These are phyloP conservation scores for Aspergillus wentii DNA, from an alignment of 495 filamentous ascomycete species.

Conservation along the genomic window DNA sequence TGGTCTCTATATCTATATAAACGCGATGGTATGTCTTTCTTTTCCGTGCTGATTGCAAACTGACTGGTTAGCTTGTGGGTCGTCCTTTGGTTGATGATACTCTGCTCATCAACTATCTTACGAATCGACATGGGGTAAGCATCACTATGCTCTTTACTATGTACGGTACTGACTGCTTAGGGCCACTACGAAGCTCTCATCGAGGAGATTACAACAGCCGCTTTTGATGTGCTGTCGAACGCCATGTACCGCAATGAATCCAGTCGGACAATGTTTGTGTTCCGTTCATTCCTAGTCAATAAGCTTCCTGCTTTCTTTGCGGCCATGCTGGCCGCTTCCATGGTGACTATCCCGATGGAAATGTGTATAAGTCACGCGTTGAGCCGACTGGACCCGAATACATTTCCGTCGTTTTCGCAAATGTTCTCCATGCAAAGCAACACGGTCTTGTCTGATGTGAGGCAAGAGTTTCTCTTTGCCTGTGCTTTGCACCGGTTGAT, in stretches of 20 bases:
- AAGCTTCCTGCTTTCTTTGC: slow-evolving; percentile 79
- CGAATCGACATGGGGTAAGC: slow-evolving; percentile 73
- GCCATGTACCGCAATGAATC: slow-evolving; percentile 76
- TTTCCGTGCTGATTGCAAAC: no score
- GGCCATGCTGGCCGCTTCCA: slow-evolving; percentile 54
- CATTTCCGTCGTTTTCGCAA: slow-evolving; percentile 73
- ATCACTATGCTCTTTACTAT: slow-evolving; percentile 2
- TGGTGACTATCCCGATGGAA: slow-evolving; percentile 64
- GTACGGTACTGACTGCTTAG: no score
- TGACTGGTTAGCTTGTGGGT: slow-evolving; percentile 63
- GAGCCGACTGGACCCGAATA: slow-evolving; percentile 67
- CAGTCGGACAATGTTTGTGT: slow-evolving; percentile 63
- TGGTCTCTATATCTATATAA: slow-evolving; percentile 88
- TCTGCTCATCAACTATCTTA: slow-evolving; percentile 70
- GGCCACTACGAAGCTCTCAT: slow-evolving; percentile 71
- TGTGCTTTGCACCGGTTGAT: slow-evolving; percentile 84
- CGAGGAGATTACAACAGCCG: slow-evolving; percentile 76
- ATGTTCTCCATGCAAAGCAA: slow-evolving; percentile 75
- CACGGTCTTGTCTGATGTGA: slow-evolving; percentile 72
- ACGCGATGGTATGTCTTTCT: slow-evolving; percentile 61
- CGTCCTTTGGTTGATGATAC: slow-evolving; percentile 80
- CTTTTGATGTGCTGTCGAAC: slow-evolving; percentile 86
- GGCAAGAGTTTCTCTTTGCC: slow-evolving; percentile 89
- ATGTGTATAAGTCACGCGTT: slow-evolving; percentile 77
- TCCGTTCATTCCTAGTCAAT: slow-evolving; percentile 90